Evolutionary conservation across 1,139 yeast species (phyloP), one percentile per base, ranked within the genome.

Genomic region (Geotrichum restrictum): DNA sequence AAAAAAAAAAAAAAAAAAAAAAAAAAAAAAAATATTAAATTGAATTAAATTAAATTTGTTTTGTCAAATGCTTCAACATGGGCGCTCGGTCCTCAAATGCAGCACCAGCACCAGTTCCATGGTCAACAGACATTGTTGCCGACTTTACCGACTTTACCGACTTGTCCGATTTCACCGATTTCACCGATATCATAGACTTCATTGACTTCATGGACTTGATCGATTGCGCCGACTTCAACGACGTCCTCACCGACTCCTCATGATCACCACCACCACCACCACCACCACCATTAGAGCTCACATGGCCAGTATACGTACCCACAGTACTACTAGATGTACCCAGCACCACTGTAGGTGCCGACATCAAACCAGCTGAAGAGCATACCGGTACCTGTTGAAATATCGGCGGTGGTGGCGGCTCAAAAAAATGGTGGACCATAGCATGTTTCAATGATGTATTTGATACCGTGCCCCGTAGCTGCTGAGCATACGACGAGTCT

Each of bases 21-120:
- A 3, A 34, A 14, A 19, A 24, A 18, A 27, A 43, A 33, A 19
- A 37, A 18, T 21, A 3, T 6, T 16, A 14, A 39, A 18, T 18
- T 32, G 13, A n/a, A 19, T 18, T 33, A 14, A 13, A 18, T 5
- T 45, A 34, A 45, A 22, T 34, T 19, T 2, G 41, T 22, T 13
- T 45, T 33, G 16, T 45, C n/a, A 24, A 45, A 41, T 3, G 48
- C 48, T 45, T 45, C 41, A 31, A 27, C 48, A 19, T 33, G 38
- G n/a, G n/a, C 3, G 38, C 39, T n/a, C 39, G 38, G 31, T 43
- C 47, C 21, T 43, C 39, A 4, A 43, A 16, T 22, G 16, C 1
- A 8, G 33, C 34, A 13, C 34, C 6, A 13, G 37, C 18, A 16
- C 37, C 37, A 16, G 8, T 16, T n/a, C 18, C 5, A 24, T 24